Conservation (phyloP, 345 rosid genomes). For the Carallia brachiata region DNA sequence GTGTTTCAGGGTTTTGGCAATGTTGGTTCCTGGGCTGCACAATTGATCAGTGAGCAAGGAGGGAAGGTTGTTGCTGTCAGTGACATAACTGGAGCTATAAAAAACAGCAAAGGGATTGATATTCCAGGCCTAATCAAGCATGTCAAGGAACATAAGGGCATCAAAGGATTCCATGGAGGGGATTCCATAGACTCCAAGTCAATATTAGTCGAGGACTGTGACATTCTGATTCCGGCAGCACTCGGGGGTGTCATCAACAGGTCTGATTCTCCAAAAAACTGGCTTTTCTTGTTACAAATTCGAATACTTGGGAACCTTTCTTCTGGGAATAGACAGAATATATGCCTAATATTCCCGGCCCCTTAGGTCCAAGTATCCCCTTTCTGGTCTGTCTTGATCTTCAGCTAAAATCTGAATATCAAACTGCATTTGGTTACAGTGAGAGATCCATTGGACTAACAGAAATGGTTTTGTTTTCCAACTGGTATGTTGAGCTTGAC, state of each 20-base stretch:
- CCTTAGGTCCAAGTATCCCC: too few relatives aligned
- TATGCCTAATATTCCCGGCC: too few relatives aligned
- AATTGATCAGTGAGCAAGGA: constrained; percentile 64
- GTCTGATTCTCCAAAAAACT: constrained; percentile 28
- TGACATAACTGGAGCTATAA: constrained; percentile 84
- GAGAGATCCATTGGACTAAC: too few relatives aligned
- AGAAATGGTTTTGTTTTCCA: not conserved
- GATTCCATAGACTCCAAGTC: constrained; percentile 56
- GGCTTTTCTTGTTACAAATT: not conserved
- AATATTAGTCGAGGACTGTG: constrained; percentile 77
- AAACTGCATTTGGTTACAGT: too few relatives aligned
- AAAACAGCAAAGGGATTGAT: constrained; percentile 73
- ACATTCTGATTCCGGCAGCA: constrained; percentile 87
- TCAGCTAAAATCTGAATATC: too few relatives aligned
- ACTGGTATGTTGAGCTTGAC: not conserved
- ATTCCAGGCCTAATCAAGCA: constrained; percentile 59
- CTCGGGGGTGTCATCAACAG: constrained; percentile 93
- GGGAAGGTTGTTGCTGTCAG: constrained; percentile 86
- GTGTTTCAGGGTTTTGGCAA: constrained; percentile 81
- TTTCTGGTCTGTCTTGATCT: too few relatives aligned
- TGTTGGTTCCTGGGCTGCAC: constrained; percentile 98
- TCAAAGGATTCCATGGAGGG: constrained; percentile 72
- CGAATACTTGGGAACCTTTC: not conserved
- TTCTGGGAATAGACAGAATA: not conserved
- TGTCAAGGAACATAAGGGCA: constrained; percentile 58